phyloP scores from a whole-genome alignment of 2,329 filamentous ascomycete species.

The Plenodomus lindquistii region DNA sequence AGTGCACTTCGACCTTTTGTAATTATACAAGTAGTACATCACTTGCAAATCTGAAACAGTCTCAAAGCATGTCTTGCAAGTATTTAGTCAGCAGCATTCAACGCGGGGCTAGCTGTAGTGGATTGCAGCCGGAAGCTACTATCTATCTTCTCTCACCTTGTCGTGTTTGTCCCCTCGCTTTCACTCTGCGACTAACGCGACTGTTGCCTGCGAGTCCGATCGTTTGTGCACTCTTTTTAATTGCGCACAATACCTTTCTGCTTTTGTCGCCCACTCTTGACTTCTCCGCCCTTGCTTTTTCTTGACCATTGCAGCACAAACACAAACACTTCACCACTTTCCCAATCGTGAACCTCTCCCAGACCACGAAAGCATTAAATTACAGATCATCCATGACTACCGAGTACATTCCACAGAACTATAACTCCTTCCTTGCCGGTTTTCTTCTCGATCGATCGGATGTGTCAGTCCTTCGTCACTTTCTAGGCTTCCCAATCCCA shows the following conservation, averaged over 20 bases:
- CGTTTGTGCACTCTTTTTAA: not conserved
- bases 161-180: not conserved
- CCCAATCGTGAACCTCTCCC: too few relatives aligned
- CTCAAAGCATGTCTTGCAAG: too few relatives aligned
- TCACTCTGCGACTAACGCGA: not conserved
- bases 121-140: not conserved
- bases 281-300: not conserved
- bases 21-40: not conserved
- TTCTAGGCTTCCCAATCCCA: constrained; percentile 4
- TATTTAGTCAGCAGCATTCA: too few relatives aligned
- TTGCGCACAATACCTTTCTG: not conserved
- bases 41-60: too few relatives aligned
- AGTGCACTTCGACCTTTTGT: not conserved
- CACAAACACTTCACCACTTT: not conserved
- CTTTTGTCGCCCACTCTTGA: too few relatives aligned
- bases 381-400: not conserved
- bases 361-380: not conserved
- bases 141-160: too few relatives aligned
- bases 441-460: not conserved
- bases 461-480: constrained; percentile 5
- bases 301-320: not conserved
- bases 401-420: not conserved
- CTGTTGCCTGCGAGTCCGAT: not conserved
- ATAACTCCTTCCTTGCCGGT: not conserved
- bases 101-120: too few relatives aligned